These are phyloP conservation scores for Capsella rubella DNA, from an alignment of 441 rosid genomes.

Conservation along the genomic window DNA sequence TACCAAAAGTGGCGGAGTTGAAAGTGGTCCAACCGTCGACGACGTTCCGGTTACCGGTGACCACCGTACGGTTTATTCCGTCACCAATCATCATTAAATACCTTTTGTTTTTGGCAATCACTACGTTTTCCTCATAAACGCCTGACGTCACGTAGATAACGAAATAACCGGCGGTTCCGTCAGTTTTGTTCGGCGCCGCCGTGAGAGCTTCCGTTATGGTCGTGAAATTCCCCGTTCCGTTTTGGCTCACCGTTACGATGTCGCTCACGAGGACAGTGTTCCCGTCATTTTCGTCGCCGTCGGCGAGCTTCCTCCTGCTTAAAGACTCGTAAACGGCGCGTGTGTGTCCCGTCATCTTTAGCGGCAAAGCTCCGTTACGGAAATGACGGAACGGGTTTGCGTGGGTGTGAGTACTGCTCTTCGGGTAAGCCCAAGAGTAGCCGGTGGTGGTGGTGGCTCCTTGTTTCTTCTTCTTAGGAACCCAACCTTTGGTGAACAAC, in stretches of 20 bases:
- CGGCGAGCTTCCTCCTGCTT: constrained; percentile 48
- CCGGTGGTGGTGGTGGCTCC: too few relatives aligned
- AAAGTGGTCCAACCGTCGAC: constrained; percentile 93
- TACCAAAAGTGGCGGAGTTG: constrained; percentile 88
- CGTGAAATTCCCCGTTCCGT: constrained; percentile 76
- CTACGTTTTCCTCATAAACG: constrained; percentile 78
- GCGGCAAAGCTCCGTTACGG: constrained; percentile 55
- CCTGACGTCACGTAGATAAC: constrained; percentile 75
- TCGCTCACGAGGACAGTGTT: constrained; percentile 53
- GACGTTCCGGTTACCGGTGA: constrained; percentile 85
- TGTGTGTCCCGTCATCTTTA: constrained; percentile 61
- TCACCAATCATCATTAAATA: constrained; percentile 89
- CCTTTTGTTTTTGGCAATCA: constrained; percentile 69
- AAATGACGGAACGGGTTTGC: constrained; percentile 38
- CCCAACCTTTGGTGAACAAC: constrained; percentile 65
- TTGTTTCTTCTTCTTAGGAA: constrained; percentile 42
- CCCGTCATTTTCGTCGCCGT: constrained; percentile 16
- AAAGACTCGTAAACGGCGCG: constrained; percentile 62
- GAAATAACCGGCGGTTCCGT: constrained; percentile 66
- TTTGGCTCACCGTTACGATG: constrained; percentile 68
- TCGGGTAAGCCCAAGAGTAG: constrained; percentile 40
- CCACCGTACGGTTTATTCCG: constrained; percentile 80
- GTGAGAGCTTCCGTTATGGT: constrained; percentile 73
- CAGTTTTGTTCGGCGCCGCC: constrained; percentile 76
- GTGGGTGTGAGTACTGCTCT: constrained; percentile 13